Percentiles rank a stretch among this genome's conserved stretches.
Conservation (phyloP, 805 yeast species). For the Kodamaea fukazawae region DNA sequence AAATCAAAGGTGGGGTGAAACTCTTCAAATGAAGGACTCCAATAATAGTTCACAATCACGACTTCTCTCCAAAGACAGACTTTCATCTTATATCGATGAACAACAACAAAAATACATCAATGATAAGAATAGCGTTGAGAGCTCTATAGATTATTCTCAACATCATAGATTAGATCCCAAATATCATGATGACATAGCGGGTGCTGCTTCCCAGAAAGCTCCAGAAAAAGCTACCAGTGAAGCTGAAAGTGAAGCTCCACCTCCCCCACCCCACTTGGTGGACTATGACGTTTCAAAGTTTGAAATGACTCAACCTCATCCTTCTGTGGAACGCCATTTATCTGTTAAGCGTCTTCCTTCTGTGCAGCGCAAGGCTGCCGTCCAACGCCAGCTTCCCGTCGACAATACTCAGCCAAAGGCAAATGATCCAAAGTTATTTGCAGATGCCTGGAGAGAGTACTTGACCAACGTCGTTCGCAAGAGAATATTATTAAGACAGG, state of each 20-base stretch:
- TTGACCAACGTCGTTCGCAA: slow-evolving; percentile 33
- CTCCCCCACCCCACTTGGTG: slow-evolving; percentile 27
- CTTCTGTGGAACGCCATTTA: no score
- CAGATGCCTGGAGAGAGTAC: slow-evolving; percentile 33
- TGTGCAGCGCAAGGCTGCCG: no score
- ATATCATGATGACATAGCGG: slow-evolving; percentile 3
- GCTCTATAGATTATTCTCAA: slow-evolving; percentile 9
- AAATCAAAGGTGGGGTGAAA: slow-evolving; percentile 4
- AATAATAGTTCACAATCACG: neutral
- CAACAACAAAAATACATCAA: slow-evolving; percentile 19
- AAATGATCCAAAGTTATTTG: slow-evolving; percentile 2
- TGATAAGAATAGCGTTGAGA: slow-evolving; percentile 6
- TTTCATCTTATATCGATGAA: slow-evolving; percentile 26
- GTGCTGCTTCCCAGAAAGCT: neutral
- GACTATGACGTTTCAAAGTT: neutral
- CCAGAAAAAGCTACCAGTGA: slow-evolving; percentile 6
- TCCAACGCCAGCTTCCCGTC: no score
- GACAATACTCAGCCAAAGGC: no score
- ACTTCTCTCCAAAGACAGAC: slow-evolving; percentile 11
- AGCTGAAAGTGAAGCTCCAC: slow-evolving; percentile 20
- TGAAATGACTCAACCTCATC: no score
- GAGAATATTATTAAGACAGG: slow-evolving; percentile 41
- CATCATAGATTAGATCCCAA: slow-evolving; percentile 10
- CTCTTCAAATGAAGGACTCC: neutral
- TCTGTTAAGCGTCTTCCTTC: no score